Base-by-base conservation (phyloP, 164 flowering plant genomes). In the Vitis vinifera region DNA sequence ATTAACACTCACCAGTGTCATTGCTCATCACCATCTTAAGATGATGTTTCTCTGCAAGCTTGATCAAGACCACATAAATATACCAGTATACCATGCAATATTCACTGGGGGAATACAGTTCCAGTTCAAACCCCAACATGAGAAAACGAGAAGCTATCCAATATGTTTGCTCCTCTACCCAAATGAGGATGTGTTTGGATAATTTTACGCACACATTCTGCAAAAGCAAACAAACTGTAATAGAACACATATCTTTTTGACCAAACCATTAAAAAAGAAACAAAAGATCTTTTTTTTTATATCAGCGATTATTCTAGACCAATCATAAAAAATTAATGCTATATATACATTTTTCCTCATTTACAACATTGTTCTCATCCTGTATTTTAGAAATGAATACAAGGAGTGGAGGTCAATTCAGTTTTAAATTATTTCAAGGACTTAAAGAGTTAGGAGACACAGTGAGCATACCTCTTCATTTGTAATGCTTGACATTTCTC, bases 51-150 rank as follows among this genome's bases (percentile, higher is more conserved):
- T 96, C 99, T 10, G 88, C 86, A 66, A 91, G 97, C 78, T 89
- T 91, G 78, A 88, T 79, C 63, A 86, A 72, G 65, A 91, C 80
- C 64, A 87, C 83, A 74, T 88, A 89, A 65, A 86, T 69, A 82
- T 91, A 96, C 99, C 98, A 93, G 75, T 96, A 93, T 9, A 92
- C 92, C 99, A 96, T 96, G 88, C 98, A 93, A 79, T 91, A 96
- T 73, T 96, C 98, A 73, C 82, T 71, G 8, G 90, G 86, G n/a
- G 97, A 91, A 77, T 96, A 96, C 44, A 96, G 93, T 51, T 92
- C 99, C 74, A 96, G 73, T 66, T 96, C 99, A 75, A 96, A 96
- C 10, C 99, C 99, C 85, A 91, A 69, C 67, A 85, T 71, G 63
- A 96, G 92, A 74, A 93, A 96, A 29, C 98, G 94, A 50, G 77